These are phyloP conservation scores for Cucurbitaria berberidis DNA, from an alignment of 2,329 filamentous ascomycete species.

Conservation along the genomic window DNA sequence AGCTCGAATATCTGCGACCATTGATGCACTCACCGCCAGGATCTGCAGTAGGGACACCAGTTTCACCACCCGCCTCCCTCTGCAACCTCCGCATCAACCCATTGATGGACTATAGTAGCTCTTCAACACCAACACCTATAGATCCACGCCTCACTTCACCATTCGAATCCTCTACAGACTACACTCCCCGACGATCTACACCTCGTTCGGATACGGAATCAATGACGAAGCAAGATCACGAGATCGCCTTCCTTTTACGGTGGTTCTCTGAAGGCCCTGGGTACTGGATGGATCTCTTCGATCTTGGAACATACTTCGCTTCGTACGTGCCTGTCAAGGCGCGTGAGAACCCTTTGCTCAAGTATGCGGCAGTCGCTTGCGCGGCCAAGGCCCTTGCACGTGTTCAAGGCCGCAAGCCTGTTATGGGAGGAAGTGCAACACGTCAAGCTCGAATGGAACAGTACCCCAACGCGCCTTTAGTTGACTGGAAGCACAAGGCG, in stretches of 20 bases:
- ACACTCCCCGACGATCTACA: slow-evolving; percentile 32
- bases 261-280: slow-evolving; percentile 67
- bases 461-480: slow-evolving; percentile 55
- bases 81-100: slow-evolving; percentile 61
- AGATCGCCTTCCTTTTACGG: slow-evolving; percentile 64
- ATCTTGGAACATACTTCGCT: slow-evolving; percentile 65
- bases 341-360: slow-evolving; percentile 56
- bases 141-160: slow-evolving; percentile 45
- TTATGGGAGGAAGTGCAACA: slow-evolving; percentile 56
- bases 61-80: slow-evolving; percentile 54
- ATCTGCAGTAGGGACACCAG: slow-evolving; percentile 38
- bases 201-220: slow-evolving; percentile 28
- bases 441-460: slow-evolving; percentile 60
- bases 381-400: slow-evolving; percentile 66
- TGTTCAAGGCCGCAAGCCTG: slow-evolving; percentile 59
- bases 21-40: slow-evolving; percentile 41
- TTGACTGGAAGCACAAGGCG: slow-evolving; percentile 66
- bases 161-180: slow-evolving; percentile 33
- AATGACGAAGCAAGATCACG: slow-evolving; percentile 54
- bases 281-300: slow-evolving; percentile 65
- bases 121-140: slow-evolving; percentile 42
- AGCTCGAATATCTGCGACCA: slow-evolving; percentile 36
- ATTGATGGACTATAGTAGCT: slow-evolving; percentile 50
- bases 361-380: slow-evolving; percentile 65
- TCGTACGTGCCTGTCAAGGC: slow-evolving; percentile 66